Conservation (phyloP, 2,329 filamentous ascomycete genomes). For the Fusarium camptoceras region DNA sequence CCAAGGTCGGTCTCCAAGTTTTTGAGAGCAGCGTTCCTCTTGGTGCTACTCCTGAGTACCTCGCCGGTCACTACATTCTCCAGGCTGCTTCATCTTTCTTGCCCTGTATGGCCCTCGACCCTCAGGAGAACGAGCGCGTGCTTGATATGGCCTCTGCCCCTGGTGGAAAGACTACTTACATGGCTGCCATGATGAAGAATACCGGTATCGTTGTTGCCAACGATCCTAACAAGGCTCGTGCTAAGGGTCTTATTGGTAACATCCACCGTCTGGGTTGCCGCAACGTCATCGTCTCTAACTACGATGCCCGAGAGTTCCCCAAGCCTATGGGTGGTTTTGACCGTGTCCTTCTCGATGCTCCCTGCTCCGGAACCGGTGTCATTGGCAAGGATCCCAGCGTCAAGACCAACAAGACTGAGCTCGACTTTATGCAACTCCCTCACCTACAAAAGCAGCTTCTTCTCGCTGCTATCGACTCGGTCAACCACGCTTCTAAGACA, state of each 20-base stretch:
- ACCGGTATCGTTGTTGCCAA: conserved; percentile 96
- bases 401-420: conserved; percentile 98
- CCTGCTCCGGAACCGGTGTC: conserved; percentile 96
- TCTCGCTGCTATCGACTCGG: conserved; percentile 92
- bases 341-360: conserved; percentile 91
- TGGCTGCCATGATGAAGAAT: conserved; percentile 96
- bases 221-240: conserved; percentile 91
- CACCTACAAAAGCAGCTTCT: conserved; percentile 96
- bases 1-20: conserved; percentile 95
- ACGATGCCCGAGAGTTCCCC: conserved; percentile 94
- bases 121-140: conserved; percentile 90
- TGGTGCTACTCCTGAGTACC: conserved; percentile 95
- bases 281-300: conserved; percentile 95
- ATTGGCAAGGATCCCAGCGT: conserved; percentile 97
- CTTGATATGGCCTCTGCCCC: conserved; percentile 96
- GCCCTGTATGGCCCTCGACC: conserved; percentile 95
- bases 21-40: conserved; percentile 89
- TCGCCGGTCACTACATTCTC: conserved; percentile 97
- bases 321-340: conserved; percentile 96
- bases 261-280: conserved; percentile 93
- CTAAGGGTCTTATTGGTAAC: conserved; percentile 98
- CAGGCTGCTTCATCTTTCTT: conserved; percentile 97
- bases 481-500: conserved; percentile 90
- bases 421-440: conserved; percentile 91
- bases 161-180: conserved; percentile 95